A percentile compares a stretch with the other conserved stretches of the same genome.
Evolutionary conservation across 306 rosid genomes (phyloP).

Genomic region (Albizia julibrissin): DNA sequence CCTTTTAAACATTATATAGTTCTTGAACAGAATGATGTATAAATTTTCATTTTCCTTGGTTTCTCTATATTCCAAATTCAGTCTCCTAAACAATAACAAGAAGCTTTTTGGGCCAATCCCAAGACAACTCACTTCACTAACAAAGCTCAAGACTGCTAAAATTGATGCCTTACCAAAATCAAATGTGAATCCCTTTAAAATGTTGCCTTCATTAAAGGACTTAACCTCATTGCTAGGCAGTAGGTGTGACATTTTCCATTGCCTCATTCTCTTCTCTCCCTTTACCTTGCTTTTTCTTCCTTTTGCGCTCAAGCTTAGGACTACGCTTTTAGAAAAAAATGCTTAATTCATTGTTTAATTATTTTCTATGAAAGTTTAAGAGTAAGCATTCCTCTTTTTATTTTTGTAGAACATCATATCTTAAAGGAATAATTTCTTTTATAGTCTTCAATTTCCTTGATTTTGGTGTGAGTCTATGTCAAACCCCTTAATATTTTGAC

Average conservation of each 20-base stretch:
- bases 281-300: too few species aligned
- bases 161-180: constrained; percentile 37
- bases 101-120: constrained; percentile 81
- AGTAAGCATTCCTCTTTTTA: too few species aligned
- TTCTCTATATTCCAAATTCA: constrained; percentile 21
- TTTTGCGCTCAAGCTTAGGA: too few species aligned
- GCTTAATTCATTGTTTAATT: too few species aligned
- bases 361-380: too few species aligned
- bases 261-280: too few species aligned
- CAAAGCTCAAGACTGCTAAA: constrained; percentile 28
- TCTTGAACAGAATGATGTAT: constrained; percentile 15
- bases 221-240: constrained; percentile 57
- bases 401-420: too few species aligned
- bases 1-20: not conserved
- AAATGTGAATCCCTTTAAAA: constrained; percentile 30
- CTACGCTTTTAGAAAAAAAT: too few species aligned
- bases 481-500: too few species aligned
- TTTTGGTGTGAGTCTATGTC: too few species aligned
- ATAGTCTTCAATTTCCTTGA: too few species aligned
- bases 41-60: constrained; percentile 18
- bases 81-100: constrained; percentile 77
- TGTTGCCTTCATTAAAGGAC: constrained; percentile 58
- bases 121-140: constrained; percentile 62
- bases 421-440: too few species aligned
- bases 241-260: constrained; percentile 48